Base-by-base conservation (phyloP, 2,329 filamentous ascomycete genomes). In the Aspergillus ochraceus region DNA sequence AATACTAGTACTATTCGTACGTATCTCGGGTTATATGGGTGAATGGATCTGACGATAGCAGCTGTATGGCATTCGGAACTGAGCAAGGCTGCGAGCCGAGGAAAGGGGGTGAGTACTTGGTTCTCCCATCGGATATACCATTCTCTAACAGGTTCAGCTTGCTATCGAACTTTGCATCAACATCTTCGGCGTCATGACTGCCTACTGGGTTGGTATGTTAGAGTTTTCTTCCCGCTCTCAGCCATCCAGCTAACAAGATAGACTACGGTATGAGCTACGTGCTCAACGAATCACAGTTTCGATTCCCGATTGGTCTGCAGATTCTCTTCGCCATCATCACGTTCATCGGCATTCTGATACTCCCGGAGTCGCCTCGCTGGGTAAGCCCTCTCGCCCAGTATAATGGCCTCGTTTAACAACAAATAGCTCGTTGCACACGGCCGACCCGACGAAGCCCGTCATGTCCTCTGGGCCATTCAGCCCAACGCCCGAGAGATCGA, bases 341-440 rank as follows among this genome's bases (percentile, higher is more conserved):
- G 8, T 67, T 74, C 12, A 12, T 66, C 12, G 64, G 64, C 2
- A 42, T 69, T 11, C 65, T 72, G 12, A 75, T 75, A 58, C 73
- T 81, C 57, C 80, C 80, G 1, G 79, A 81, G 65, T 80, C 77
- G 0, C 79, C 80, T 14, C 73, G 78, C 60, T 81, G 75, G 63
- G 63, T 65, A 55, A 46, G 54, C 51, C 12, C 17, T 26, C n/a
- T 20, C 1, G 1, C 14, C 8, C 26, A n/a, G 1, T 11, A 12
- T 17, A 10, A 4, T 20, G 30, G 30, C 8, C 32, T 42, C 6
- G 17, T n/a, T 26, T 49, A 49, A 58, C 42, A 36, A 39, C 6
- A 22, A 2, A 8, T 22, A 64, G 73, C 69, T 80, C 22, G 66
- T 71, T 54, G 71, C 70, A 29, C 70, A 73, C 39, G 74, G 70